Evolutionary conservation across 2,329 filamentous ascomycete genomes (phyloP).

Genomic region (Acarospora socialis): DNA sequence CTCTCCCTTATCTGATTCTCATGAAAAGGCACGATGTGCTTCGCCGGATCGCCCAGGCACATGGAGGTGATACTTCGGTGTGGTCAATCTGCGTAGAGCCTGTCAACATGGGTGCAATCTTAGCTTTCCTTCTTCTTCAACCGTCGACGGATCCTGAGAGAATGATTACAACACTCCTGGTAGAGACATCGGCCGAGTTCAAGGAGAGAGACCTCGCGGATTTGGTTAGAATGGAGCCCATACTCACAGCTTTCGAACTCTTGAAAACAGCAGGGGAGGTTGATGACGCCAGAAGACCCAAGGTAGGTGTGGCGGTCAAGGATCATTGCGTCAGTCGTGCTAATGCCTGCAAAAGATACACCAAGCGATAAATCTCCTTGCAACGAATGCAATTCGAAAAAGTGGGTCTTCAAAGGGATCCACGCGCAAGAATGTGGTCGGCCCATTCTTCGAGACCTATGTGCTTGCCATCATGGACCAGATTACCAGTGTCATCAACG

Average conservation of each 20-base stretch:
- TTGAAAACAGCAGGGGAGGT: constrained; percentile 62
- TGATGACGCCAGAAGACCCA: constrained; percentile 33
- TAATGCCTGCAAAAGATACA: constrained; percentile 24
- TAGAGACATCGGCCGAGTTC: constrained; percentile 56
- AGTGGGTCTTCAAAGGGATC: constrained; percentile 27
- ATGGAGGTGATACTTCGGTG: constrained; percentile 34
- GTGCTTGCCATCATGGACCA: constrained; percentile 76
- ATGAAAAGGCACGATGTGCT: constrained; percentile 65
- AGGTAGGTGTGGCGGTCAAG: constrained; percentile 35
- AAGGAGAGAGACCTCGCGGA: constrained; percentile 49
- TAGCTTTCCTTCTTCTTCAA: constrained; percentile 45
- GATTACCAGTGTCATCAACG: constrained; percentile 66
- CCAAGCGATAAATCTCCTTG: constrained; percentile 36
- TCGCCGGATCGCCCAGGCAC: constrained; percentile 61
- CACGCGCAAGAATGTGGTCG: constrained; percentile 44
- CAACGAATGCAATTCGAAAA: constrained; percentile 37
- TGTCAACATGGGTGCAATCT: constrained; percentile 43
- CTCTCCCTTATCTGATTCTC: constrained; percentile 74
- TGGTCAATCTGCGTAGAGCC: constrained; percentile 50
- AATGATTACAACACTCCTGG: constrained; percentile 54
- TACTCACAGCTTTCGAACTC: constrained; percentile 63
- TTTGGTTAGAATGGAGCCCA: constrained; percentile 60
- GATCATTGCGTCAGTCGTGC: neutral
- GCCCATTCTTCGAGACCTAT: constrained; percentile 65
- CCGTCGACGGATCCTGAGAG: constrained; percentile 50